These are phyloP conservation scores for Didymella pomorum DNA, from an alignment of 2,329 filamentous ascomycete species.

Conservation along the genomic window DNA sequence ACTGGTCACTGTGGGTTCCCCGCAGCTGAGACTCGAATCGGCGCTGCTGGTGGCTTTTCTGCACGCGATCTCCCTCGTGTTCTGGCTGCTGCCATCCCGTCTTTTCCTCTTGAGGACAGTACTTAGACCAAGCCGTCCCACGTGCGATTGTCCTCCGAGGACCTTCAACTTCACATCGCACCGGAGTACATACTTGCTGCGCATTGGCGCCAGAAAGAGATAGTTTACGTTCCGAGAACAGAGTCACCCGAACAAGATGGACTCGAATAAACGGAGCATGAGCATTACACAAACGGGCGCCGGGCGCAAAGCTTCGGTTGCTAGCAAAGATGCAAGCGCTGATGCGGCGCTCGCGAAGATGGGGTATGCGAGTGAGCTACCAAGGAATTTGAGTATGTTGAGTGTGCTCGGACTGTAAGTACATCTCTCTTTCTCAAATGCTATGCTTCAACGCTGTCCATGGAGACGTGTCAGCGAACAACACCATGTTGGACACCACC, in stretches of 20 bases:
- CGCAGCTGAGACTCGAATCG: constrained; percentile 3
- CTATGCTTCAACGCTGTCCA: too few relatives aligned
- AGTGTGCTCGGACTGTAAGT: constrained; percentile 69
- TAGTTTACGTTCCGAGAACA: not conserved
- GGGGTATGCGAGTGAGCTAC: constrained; percentile 73
- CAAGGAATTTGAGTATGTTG: constrained; percentile 72
- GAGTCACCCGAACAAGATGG: constrained; percentile 7
- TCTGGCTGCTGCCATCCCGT: not conserved
- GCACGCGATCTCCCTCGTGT: constrained; percentile 1
- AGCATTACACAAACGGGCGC: constrained; percentile 15
- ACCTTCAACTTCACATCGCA: not conserved
- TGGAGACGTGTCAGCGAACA: too few relatives aligned
- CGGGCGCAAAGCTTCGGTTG: constrained; percentile 27
- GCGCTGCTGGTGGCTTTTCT: constrained; percentile 3
- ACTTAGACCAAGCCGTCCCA: not conserved
- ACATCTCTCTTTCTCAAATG: not conserved
- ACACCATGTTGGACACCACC: too few relatives aligned
- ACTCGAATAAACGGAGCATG: constrained; percentile 10
- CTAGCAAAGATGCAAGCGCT: constrained; percentile 54
- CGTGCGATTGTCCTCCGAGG: not conserved
- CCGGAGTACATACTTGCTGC: too few relatives aligned
- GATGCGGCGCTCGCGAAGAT: constrained; percentile 70
- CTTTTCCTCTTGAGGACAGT: not conserved
- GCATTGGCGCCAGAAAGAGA: not conserved
- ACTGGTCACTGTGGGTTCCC: not conserved